Conservation (phyloP, 2,329 filamentous ascomycete genomes). For the Rutstroemia sp. region DNA sequence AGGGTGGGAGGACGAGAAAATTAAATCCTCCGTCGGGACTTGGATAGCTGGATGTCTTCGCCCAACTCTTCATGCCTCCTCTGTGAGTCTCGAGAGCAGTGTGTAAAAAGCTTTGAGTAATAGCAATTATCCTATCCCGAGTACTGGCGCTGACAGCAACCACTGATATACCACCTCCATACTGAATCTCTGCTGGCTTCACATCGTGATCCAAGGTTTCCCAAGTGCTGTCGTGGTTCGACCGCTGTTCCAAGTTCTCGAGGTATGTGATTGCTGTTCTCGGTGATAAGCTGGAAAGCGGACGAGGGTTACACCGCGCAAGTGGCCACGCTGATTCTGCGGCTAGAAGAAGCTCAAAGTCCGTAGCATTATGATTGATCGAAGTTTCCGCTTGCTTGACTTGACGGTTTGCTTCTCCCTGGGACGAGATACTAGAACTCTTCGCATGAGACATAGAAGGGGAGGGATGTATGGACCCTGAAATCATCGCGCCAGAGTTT, state of each 20-base stretch:
- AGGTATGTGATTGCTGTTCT: slow-evolving; percentile 45
- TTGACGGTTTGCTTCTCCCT: not conserved
- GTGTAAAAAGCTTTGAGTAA: slow-evolving; percentile 62
- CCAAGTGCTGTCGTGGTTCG: slow-evolving; percentile 42
- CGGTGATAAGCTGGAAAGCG: slow-evolving; percentile 39
- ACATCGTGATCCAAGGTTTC: slow-evolving; percentile 34
- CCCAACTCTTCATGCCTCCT: slow-evolving; percentile 31
- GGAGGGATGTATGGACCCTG: slow-evolving; percentile 7
- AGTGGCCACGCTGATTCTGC: slow-evolving; percentile 45
- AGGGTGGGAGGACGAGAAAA: slow-evolving; percentile 59
- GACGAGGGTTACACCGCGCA: slow-evolving; percentile 41
- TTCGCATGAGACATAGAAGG: slow-evolving; percentile 10
- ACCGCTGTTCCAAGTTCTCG: slow-evolving; percentile 43
- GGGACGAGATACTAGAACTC: slow-evolving; percentile 8
- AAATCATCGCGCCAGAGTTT: not conserved
- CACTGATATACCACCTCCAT: slow-evolving; percentile 29
- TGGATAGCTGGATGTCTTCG: slow-evolving; percentile 24
- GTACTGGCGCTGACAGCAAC: slow-evolving; percentile 42
- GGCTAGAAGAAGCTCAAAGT: slow-evolving; percentile 40
- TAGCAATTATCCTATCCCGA: slow-evolving; percentile 62
- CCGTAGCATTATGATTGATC: slow-evolving; percentile 31
- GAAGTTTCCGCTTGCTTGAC: not conserved
- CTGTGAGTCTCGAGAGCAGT: slow-evolving; percentile 64
- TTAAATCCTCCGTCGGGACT: slow-evolving; percentile 43
- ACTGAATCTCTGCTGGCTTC: slow-evolving; percentile 15